Percentiles rank a stretch among this genome's conserved stretches.
Evolutionary conservation across 768 basidiomycete species (phyloP).

Genomic region (Xerocomus brunneocitrinus): DNA sequence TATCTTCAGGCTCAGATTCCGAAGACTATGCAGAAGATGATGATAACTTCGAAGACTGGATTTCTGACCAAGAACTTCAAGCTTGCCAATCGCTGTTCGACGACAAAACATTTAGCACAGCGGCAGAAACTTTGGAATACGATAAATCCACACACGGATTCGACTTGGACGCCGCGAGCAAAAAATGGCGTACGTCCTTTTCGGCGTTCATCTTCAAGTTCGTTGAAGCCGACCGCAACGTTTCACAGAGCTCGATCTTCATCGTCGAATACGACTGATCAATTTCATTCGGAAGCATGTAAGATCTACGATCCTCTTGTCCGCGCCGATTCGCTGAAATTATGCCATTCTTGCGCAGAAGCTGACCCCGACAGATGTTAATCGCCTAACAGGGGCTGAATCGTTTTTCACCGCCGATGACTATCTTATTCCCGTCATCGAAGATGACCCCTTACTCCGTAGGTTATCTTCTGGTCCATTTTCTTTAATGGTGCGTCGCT

Average conservation of each 20-base stretch:
- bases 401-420: slow-evolving; percentile 67
- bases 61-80: slow-evolving; percentile 57
- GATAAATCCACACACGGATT: slow-evolving; percentile 61
- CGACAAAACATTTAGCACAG: slow-evolving; percentile 53
- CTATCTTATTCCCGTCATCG: slow-evolving; percentile 75
- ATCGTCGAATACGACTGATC: slow-evolving; percentile 75
- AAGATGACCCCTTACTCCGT: slow-evolving; percentile 91
- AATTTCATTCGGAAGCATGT: slow-evolving; percentile 85
- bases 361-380: slow-evolving; percentile 41
- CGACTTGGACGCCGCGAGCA: slow-evolving; percentile 50
- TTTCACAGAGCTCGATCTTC: slow-evolving; percentile 66
- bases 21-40: slow-evolving; percentile 39
- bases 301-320: neutral
- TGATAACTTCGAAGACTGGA: slow-evolving; percentile 76
- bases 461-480: slow-evolving; percentile 25
- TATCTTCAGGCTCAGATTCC: slow-evolving; percentile 21
- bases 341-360: slow-evolving; percentile 39
- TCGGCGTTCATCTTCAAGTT: neutral
- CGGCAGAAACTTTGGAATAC: slow-evolving; percentile 53
- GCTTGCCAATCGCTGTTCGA: slow-evolving; percentile 76
- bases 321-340: neutral
- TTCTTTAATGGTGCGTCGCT: neutral
- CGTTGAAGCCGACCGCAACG: neutral
- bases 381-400: slow-evolving; percentile 52
- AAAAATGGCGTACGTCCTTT: slow-evolving; percentile 48